Base-by-base conservation (phyloP, 2,329 filamentous ascomycete genomes). In the Hymenoscyphus albidus region DNA sequence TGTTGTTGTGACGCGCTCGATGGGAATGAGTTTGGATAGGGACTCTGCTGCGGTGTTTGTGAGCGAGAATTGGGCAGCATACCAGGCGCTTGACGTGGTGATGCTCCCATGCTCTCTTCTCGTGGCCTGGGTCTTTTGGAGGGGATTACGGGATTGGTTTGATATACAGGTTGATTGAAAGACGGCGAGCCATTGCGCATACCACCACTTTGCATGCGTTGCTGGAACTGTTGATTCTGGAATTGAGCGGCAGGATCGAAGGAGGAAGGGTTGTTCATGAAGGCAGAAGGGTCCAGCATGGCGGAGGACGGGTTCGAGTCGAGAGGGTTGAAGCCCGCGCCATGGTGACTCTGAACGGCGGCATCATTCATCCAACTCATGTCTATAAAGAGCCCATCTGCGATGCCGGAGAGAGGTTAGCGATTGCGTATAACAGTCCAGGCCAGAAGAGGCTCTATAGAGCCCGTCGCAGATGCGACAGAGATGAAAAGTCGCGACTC, bases 51-150 rank as follows among this genome's bases (percentile, higher is more conserved):
- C 40, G 94, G 94, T 38, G 94, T 98, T 76, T 97, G 93, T 72
- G 94, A 94, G 78, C 94, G 91, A 78, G 94, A 96, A 31, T 86
- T 87, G 59, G 91, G 90, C 38, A 92, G 78, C 79, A 90, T 90
- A 69, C 86, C 86, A 5, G 89, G 85, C 63, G 89, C 88, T 74
- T 89, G 90, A 73, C 88, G 85, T 62, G 94, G 93, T 39, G 93
- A 96, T 76, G 90, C 88, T 70, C 88, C 89, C 74, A 95, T 84
- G 74, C 88, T 93, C 77, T 97, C 93, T 78, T 96, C 92, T 75
- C 86, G 82, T 61, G 90, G 89, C 58, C 91, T 86, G 62, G 91
- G 85, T 73, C 95, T 87, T 80, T 98, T 99, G 27, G 93, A 94
- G 65, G 94, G 94, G 70, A 97, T 88, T 73, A 96, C 88, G 58